Conservation (phyloP, 2,329 filamentous ascomycete genomes). For the Aspergillus quadrilineatus region DNA sequence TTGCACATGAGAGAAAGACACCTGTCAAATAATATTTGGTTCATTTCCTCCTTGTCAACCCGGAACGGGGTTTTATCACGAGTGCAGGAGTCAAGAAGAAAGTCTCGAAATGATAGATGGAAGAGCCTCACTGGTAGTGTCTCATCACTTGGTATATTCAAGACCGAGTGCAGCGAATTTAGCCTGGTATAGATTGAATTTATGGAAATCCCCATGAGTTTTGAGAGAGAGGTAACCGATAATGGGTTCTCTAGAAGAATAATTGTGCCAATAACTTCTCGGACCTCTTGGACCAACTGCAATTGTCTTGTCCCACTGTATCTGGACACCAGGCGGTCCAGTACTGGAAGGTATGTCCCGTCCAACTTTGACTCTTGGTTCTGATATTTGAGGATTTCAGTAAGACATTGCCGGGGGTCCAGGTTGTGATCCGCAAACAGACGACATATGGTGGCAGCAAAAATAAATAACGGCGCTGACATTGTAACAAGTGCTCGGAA, state of each 20-base stretch:
- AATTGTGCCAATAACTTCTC: not conserved
- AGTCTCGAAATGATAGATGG: conserved; percentile 1
- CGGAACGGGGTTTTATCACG: not conserved
- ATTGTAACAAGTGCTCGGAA: not conserved
- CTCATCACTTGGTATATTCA: not conserved
- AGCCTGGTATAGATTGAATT: not conserved
- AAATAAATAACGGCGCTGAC: not conserved
- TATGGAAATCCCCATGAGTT: not conserved
- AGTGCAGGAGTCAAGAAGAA: not conserved
- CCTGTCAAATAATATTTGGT: not conserved
- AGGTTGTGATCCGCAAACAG: not conserved
- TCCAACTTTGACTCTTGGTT: not conserved
- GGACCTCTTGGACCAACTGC: not conserved
- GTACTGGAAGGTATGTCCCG: not conserved
- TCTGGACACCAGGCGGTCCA: not conserved
- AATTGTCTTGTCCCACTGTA: not conserved
- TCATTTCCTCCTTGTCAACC: not conserved
- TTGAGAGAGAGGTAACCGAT: not conserved
- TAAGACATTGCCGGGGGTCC: not conserved
- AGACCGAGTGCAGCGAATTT: not conserved
- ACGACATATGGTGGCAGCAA: conserved; percentile 1
- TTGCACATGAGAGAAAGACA: not conserved
- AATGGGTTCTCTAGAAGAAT: not conserved
- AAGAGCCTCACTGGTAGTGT: not conserved
- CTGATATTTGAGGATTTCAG: not conserved